Evolutionary conservation across 306 rosid genomes (phyloP).

Genomic region (Alnus glutinosa): DNA sequence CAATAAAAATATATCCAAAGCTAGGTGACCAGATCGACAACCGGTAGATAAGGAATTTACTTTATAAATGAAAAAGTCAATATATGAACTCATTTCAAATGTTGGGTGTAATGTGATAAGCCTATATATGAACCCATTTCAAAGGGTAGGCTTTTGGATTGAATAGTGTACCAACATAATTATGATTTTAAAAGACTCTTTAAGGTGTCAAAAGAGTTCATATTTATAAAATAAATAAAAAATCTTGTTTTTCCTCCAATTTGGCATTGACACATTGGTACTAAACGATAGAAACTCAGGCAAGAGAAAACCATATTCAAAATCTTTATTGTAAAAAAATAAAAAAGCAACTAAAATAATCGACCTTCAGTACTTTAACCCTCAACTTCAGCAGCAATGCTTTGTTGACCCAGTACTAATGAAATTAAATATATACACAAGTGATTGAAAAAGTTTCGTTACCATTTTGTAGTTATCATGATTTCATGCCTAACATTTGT

Average conservation of each 20-base stretch:
- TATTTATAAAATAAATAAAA: too few species aligned
- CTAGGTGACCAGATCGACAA: not conserved
- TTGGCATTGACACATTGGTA: too few species aligned
- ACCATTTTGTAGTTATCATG: conserved; percentile 1
- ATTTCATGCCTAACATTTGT: not conserved
- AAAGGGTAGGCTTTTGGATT: too few species aligned
- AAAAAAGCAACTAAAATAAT: too few species aligned
- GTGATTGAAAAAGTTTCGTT: not conserved
- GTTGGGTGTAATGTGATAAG: not conserved
- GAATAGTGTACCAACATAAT: too few species aligned
- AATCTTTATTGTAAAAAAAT: too few species aligned
- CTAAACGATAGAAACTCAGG: too few species aligned
- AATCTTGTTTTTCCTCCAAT: too few species aligned
- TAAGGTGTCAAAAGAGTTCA: too few species aligned
- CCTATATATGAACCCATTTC: too few species aligned
- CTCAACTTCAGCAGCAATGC: not conserved
- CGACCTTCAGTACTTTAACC: not conserved
- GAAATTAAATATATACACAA: not conserved
- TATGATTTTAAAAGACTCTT: too few species aligned
- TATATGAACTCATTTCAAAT: not conserved
- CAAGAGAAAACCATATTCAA: too few species aligned
- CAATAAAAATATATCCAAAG: not conserved
- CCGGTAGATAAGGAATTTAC: not conserved
- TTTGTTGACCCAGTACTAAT: not conserved
- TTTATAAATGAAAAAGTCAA: not conserved